Conservation (phyloP, 1,139 yeast genomes). For the Martiniozyma asiatica region DNA sequence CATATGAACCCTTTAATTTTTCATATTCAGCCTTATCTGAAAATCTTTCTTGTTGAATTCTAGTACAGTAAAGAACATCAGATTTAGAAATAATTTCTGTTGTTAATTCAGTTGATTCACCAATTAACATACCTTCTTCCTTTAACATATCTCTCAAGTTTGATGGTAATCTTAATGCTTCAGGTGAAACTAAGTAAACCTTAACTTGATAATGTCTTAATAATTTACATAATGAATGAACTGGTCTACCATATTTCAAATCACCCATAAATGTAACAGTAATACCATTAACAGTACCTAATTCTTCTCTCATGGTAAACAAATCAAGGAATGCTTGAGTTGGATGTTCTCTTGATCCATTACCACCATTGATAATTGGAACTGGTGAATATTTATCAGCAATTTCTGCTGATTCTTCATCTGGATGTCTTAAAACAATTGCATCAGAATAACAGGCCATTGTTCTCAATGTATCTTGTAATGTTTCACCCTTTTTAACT, state of each 20-base stretch:
- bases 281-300: constrained; percentile 96
- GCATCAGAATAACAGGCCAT: constrained; percentile 96
- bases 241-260: constrained; percentile 95
- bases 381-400: constrained; percentile 96
- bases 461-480: constrained; percentile 92
- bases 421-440: constrained; percentile 92
- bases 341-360: constrained; percentile 96
- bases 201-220: constrained; percentile 88
- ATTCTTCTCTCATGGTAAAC: constrained; percentile 96
- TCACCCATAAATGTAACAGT: constrained; percentile 99
- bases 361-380: constrained; percentile 96
- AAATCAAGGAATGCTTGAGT: constrained; percentile 95
- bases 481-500: constrained; percentile 94
- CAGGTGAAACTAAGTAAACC: constrained; percentile 85
- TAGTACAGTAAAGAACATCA: constrained; percentile 93
- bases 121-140: constrained; percentile 53
- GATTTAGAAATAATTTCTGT: constrained; percentile 78
- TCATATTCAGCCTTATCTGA: constrained; percentile 63
- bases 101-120: constrained; percentile 67
- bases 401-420: constrained; percentile 79
- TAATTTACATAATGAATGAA: constrained; percentile 87
- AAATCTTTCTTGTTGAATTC: constrained; percentile 97
- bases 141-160: constrained; percentile 54
- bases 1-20: constrained; percentile 80
- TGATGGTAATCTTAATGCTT: constrained; percentile 73